Conservation (phyloP, 2,329 filamentous ascomycete species). For the Aspergillus pseudoterreus region DNA sequence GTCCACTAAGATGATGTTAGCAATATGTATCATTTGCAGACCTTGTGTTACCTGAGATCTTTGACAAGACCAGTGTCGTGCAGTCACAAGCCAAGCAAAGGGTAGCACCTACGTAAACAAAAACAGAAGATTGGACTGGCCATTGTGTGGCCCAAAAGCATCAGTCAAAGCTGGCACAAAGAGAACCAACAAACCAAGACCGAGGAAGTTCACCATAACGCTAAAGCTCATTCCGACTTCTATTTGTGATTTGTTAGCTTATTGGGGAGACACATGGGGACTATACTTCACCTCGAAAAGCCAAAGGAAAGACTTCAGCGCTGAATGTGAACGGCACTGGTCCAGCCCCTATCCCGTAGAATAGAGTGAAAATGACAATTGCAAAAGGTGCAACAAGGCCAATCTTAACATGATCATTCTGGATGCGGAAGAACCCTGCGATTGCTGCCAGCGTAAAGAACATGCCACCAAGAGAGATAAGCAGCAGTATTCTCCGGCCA, state of each 20-base stretch:
- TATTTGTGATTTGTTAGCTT: neutral
- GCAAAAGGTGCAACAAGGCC: conserved; percentile 21
- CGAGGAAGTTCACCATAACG: conserved; percentile 23
- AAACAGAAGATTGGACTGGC: conserved; percentile 9
- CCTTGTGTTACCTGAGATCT: too few relatives aligned
- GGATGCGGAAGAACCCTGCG: conserved; percentile 20
- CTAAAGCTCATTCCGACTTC: conserved; percentile 25
- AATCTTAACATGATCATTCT: conserved; percentile 7
- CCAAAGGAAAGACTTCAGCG: conserved; percentile 21
- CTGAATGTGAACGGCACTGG: conserved; percentile 23
- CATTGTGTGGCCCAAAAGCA: neutral
- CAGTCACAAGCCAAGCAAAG: neutral
- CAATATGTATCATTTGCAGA: neutral
- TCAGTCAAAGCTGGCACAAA: conserved; percentile 16
- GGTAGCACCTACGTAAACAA: conserved; percentile 9
- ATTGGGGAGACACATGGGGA: neutral
- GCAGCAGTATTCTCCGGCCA: conserved; percentile 23
- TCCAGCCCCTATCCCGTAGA: conserved; percentile 45
- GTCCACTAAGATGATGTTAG: neutral
- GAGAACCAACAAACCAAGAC: conserved; percentile 15
- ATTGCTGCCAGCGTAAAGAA: conserved; percentile 22
- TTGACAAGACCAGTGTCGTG: neutral
- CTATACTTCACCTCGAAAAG: conserved; percentile 14
- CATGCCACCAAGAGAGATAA: conserved; percentile 26
- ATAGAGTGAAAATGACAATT: conserved; percentile 35